These are phyloP conservation scores for Endogone sp. DNA, from an alignment of 192 early-diverging fungal genomes.

Conservation along the genomic window DNA sequence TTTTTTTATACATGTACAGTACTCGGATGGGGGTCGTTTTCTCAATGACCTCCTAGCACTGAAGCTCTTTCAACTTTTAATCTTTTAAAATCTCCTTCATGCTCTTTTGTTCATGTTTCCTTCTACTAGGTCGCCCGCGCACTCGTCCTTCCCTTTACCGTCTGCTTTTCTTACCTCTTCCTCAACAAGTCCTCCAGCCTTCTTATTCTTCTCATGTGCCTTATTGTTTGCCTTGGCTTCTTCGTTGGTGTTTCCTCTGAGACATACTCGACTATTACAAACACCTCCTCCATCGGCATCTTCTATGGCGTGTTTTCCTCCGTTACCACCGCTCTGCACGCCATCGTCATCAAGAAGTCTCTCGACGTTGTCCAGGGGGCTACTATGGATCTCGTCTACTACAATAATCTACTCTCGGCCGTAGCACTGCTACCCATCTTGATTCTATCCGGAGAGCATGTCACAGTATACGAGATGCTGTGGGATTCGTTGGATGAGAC, in stretches of 20 bases:
- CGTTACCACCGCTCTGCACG: conserved; percentile 52
- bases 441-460: conserved; percentile 38
- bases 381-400: conserved; percentile 55
- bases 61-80: too few species aligned
- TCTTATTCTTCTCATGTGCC: conserved; percentile 35
- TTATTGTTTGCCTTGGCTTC: conserved; percentile 47
- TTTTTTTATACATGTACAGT: too few species aligned
- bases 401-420: conserved; percentile 53
- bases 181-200: conserved; percentile 29
- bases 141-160: conserved; percentile 54
- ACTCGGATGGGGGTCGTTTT: too few species aligned
- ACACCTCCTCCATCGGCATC: conserved; percentile 28
- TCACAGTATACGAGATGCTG: conserved; percentile 5
- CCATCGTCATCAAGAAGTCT: conserved; percentile 56
- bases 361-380: conserved; percentile 39
- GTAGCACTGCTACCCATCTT: conserved; percentile 41
- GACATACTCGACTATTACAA: not conserved
- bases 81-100: not conserved
- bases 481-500: not conserved
- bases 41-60: too few species aligned
- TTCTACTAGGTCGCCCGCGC: conserved; percentile 44
- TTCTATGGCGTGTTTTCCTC: conserved; percentile 45
- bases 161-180: conserved; percentile 35
- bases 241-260: conserved; percentile 41
- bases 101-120: not conserved